Conservation (phyloP, 768 basidiomycete species). For the Candolleomyces efflorescens region DNA sequence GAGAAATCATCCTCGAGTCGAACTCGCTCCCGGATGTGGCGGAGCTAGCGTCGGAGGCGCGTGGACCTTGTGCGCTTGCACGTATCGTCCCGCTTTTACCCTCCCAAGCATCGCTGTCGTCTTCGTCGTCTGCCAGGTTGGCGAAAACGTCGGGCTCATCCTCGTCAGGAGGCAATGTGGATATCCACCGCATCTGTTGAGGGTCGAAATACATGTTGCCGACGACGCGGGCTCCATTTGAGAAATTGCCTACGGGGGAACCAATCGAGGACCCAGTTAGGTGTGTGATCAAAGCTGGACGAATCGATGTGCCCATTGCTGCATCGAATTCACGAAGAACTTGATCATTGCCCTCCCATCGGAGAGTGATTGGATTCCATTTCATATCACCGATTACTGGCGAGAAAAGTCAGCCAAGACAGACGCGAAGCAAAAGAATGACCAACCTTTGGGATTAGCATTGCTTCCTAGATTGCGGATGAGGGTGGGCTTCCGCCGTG, state of each 20-base stretch:
- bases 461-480: slow-evolving; percentile 78
- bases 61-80: slow-evolving; percentile 37
- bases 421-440: not conserved
- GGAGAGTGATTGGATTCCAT: slow-evolving; percentile 86
- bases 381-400: slow-evolving; percentile 96
- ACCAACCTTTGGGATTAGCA: slow-evolving; percentile 68
- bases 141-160: slow-evolving; percentile 97
- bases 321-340: slow-evolving; percentile 88
- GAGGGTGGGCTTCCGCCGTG: slow-evolving; percentile 76
- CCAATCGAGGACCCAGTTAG: slow-evolving; percentile 84
- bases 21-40: slow-evolving; percentile 24
- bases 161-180: slow-evolving; percentile 77
- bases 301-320: slow-evolving; percentile 73
- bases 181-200: slow-evolving; percentile 91
- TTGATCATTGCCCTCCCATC: slow-evolving; percentile 98
- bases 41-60: slow-evolving; percentile 28
- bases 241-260: slow-evolving; percentile 70
- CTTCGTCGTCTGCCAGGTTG: slow-evolving; percentile 88
- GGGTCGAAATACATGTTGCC: slow-evolving; percentile 99
- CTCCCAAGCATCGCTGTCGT: slow-evolving; percentile 69
- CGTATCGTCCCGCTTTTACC: slow-evolving; percentile 78
- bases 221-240: slow-evolving; percentile 81
- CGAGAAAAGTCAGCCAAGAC: slow-evolving; percentile 10
- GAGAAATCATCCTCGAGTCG: slow-evolving; percentile 28
- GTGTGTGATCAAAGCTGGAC: slow-evolving; percentile 95